Evolutionary conservation across 345 rosid species (phyloP).

Genomic region (Physaria fendleri): DNA sequence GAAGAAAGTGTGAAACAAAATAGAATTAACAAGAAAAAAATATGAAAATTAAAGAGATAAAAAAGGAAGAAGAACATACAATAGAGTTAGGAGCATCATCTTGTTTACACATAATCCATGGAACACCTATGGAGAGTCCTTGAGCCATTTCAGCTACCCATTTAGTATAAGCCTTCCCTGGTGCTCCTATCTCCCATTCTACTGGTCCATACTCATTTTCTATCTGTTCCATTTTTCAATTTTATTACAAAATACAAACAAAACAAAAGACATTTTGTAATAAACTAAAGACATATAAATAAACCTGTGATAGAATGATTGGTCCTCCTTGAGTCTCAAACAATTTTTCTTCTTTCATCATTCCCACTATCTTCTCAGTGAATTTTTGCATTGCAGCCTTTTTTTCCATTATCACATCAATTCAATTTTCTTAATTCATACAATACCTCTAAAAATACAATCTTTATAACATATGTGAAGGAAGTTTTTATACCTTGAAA

Average conservation of each 20-base stretch:
- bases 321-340: conserved; percentile 85
- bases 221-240: conserved; percentile 32
- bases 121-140: conserved; percentile 54
- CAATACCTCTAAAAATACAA: not conserved
- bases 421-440: conserved; percentile 22
- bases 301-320: conserved; percentile 79
- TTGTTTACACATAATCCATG: conserved; percentile 74
- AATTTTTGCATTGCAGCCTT: conserved; percentile 77
- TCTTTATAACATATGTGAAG: not conserved
- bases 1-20: not conserved
- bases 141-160: conserved; percentile 68
- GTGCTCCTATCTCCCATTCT: conserved; percentile 44
- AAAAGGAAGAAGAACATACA: conserved; percentile 26
- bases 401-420: conserved; percentile 30
- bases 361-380: conserved; percentile 64
- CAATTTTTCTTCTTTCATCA: conserved; percentile 65
- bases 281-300: not conserved
- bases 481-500: conserved; percentile 48
- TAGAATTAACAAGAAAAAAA: not conserved
- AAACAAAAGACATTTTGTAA: not conserved
- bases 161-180: conserved; percentile 43
- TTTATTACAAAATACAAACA: not conserved
- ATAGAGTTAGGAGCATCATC: conserved; percentile 63
- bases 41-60: not conserved
- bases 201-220: conserved; percentile 64